These are phyloP conservation scores for Heterobasidion parviporum DNA, from an alignment of 1,284 basidiomycete genomes.

Conservation along the genomic window DNA sequence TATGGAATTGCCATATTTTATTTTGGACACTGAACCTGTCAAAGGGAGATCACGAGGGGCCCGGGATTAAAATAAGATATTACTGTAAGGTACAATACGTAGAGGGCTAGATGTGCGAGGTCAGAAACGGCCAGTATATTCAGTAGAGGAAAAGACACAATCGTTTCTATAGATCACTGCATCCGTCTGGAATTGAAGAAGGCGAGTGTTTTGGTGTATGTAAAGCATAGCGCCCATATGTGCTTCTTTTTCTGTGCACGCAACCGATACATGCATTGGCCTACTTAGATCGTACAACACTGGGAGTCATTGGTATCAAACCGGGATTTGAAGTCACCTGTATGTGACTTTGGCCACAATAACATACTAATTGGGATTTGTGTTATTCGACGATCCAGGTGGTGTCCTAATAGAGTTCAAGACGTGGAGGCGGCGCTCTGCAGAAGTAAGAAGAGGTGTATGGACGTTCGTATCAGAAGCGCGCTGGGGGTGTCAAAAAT, in stretches of 20 bases:
- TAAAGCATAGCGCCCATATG: too few species aligned
- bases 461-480: neutral
- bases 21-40: neutral
- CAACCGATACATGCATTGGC: too few species aligned
- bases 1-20: neutral
- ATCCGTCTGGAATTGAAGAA: too few species aligned
- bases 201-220: too few species aligned
- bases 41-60: too few species aligned
- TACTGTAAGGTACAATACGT: neutral
- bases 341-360: too few species aligned
- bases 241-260: too few species aligned
- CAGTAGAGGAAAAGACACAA: too few species aligned
- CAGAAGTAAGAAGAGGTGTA: neutral
- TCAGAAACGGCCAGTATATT: neutral
- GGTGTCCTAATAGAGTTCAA: constrained; percentile 17
- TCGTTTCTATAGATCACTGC: too few species aligned
- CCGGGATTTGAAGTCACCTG: too few species aligned
- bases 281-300: too few species aligned
- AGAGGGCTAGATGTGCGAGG: neutral
- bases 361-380: neutral
- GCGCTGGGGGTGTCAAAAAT: neutral
- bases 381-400: neutral
- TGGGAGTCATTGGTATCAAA: too few species aligned
- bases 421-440: constrained; percentile 26
- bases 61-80: neutral